Conservation (phyloP, 2,329 filamentous ascomycete genomes). For the Sarocladiaceae sp. region DNA sequence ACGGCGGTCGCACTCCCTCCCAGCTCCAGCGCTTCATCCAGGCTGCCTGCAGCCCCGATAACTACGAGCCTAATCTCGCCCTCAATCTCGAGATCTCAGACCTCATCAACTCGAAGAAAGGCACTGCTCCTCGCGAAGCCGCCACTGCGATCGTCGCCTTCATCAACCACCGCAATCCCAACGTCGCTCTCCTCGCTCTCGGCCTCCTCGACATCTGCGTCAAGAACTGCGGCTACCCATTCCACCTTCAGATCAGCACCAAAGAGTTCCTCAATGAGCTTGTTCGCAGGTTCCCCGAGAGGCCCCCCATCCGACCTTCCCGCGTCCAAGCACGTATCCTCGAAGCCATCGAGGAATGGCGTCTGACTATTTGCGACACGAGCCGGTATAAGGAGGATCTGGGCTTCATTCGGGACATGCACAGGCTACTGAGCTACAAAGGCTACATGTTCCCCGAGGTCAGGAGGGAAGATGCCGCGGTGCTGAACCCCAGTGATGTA, state of each 20-base stretch:
- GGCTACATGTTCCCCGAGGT: slow-evolving; percentile 94
- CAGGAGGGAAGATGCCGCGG: slow-evolving; percentile 86
- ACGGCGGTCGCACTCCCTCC: slow-evolving; percentile 70
- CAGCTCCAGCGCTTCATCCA: slow-evolving; percentile 93
- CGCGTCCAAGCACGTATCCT: slow-evolving; percentile 89
- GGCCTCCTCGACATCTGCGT: slow-evolving; percentile 96
- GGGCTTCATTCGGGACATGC: slow-evolving; percentile 96
- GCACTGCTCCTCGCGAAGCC: slow-evolving; percentile 88
- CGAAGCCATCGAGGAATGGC: slow-evolving; percentile 97
- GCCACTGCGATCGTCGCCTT: slow-evolving; percentile 88
- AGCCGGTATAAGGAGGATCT: slow-evolving; percentile 96
- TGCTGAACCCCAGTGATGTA: slow-evolving; percentile 94
- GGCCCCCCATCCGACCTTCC: slow-evolving; percentile 78
- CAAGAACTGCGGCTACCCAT: slow-evolving; percentile 99
- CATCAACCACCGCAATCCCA: slow-evolving; percentile 95
- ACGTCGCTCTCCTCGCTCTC: slow-evolving; percentile 84
- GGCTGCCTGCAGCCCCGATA: slow-evolving; percentile 92
- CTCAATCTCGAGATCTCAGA: slow-evolving; percentile 95
- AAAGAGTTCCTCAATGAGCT: slow-evolving; percentile 99
- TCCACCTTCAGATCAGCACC: slow-evolving; percentile 96
- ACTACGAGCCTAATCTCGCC: slow-evolving; percentile 96
- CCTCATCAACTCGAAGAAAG: slow-evolving; percentile 95
- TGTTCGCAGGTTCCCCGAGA: slow-evolving; percentile 89
- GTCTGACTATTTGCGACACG: slow-evolving; percentile 95
- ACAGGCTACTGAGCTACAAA: slow-evolving; percentile 90